A percentile compares a stretch with the other conserved stretches of the same genome.
Evolutionary conservation across 2,329 filamentous ascomycete species (phyloP).

Genomic region (Cladosporium sp.): DNA sequence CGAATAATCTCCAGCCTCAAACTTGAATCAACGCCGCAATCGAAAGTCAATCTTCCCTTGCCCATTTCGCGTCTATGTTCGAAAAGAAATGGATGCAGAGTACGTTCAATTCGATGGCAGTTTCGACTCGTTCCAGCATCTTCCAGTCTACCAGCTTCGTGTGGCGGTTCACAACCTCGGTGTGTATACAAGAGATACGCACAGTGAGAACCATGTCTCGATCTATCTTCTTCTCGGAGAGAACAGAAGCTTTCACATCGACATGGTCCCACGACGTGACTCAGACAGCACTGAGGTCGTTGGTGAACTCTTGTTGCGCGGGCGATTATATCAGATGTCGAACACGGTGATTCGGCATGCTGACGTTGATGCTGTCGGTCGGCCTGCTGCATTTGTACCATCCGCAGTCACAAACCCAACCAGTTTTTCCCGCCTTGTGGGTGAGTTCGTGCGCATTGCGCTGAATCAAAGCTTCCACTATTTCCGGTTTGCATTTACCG

Average conservation of each 20-base stretch:
- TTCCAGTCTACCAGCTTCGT: too few species aligned
- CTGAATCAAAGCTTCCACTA: neutral
- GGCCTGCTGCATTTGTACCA: neutral
- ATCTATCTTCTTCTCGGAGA: neutral
- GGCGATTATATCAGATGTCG: neutral
- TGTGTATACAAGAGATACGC: neutral
- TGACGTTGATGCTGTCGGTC: neutral
- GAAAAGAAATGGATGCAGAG: too few species aligned
- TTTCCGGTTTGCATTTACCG: neutral
- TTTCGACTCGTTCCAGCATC: too few species aligned
- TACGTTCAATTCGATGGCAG: too few species aligned
- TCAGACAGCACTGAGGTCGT: neutral
- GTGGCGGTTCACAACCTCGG: neutral
- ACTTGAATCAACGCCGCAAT: too few species aligned
- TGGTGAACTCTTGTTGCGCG: neutral
- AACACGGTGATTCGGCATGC: neutral
- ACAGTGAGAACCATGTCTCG: neutral
- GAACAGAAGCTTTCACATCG: neutral
- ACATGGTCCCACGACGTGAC: neutral
- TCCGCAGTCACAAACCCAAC: neutral
- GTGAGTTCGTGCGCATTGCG: neutral
- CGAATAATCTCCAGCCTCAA: too few species aligned
- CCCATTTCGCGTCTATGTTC: too few species aligned
- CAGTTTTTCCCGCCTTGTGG: neutral
- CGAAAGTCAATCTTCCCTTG: too few species aligned